Percentiles rank a stretch among this genome's conserved stretches.
These are phyloP conservation scores for Colletotrichum lupini DNA, from an alignment of 2,329 filamentous ascomycete species.

Conservation along the genomic window DNA sequence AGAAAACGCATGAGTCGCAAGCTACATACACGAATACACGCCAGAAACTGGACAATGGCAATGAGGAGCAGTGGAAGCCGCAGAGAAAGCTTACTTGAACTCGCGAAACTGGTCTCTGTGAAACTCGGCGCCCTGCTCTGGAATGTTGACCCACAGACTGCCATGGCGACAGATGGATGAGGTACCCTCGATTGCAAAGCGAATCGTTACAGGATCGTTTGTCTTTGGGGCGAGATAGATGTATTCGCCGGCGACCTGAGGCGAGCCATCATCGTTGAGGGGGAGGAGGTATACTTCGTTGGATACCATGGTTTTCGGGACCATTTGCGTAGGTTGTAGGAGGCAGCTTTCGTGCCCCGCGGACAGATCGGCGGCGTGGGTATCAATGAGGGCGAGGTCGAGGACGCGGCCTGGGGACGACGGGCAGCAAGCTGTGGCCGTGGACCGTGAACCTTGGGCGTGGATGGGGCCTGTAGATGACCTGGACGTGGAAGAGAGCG, in stretches of 20 bases:
- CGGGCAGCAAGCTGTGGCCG: background rate
- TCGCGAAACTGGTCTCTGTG: slow-evolving; percentile 83
- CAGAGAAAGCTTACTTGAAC: slow-evolving; percentile 78
- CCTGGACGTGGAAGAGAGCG: background rate
- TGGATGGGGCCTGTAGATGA: no score
- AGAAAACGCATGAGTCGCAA: slow-evolving; percentile 7
- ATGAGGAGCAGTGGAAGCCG: background rate
- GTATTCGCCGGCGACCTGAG: slow-evolving; percentile 88
- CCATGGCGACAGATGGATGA: slow-evolving; percentile 96
- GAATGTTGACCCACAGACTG: slow-evolving; percentile 97
- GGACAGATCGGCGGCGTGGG: slow-evolving; percentile 29
- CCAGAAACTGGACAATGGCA: background rate
- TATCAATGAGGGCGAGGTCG: background rate
- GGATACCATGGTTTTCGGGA: slow-evolving; percentile 71
- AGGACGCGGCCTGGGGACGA: background rate
- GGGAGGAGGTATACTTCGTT: slow-evolving; percentile 87
- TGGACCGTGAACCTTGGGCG: background rate
- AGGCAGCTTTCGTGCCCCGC: slow-evolving; percentile 37
- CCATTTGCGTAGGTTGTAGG: slow-evolving; percentile 55
- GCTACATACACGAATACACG: background rate
- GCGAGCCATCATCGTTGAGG: slow-evolving; percentile 92
- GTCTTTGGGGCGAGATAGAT: slow-evolving; percentile 86
- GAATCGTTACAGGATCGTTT: slow-evolving; percentile 79
- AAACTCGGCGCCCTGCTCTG: slow-evolving; percentile 80
- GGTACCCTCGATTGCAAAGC: slow-evolving; percentile 92